Evolutionary conservation across 1,139 yeast genomes (phyloP).

Genomic region (Yamadazyma triangularis): DNA sequence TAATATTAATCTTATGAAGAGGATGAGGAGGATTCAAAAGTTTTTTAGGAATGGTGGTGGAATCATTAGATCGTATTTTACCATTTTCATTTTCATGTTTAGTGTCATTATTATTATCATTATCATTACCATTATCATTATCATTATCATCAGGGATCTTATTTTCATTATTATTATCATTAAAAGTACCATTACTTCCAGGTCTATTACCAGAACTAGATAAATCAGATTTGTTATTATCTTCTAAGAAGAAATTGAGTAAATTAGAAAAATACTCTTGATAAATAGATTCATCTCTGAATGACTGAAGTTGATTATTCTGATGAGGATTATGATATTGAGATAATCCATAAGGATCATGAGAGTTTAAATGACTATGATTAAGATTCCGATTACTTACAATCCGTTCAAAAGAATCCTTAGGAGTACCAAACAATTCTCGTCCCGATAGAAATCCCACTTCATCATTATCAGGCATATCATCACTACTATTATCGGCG

Average conservation of each 20-base stretch:
- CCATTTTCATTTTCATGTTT: conserved; percentile 6
- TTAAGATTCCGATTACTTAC: conserved; percentile 11
- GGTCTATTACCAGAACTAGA: background rate
- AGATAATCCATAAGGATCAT: conserved; percentile 21
- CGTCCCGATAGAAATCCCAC: conserved; percentile 38
- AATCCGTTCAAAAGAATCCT: conserved; percentile 35
- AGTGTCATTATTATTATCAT: conserved; percentile 3
- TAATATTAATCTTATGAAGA: conserved; percentile 50
- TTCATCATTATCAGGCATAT: conserved; percentile 12
- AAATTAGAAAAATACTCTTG: conserved; percentile 34
- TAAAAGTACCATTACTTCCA: background rate
- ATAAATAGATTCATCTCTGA: conserved; percentile 22
- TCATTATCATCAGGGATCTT: no score
- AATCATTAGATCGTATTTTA: conserved; percentile 8
- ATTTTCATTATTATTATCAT: conserved; percentile 5
- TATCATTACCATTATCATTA: background rate
- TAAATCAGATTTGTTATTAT: conserved; percentile 9
- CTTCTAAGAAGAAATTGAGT: conserved; percentile 37
- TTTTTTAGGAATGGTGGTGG: conserved; percentile 26
- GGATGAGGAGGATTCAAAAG: conserved; percentile 41
- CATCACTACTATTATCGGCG: conserved; percentile 21
- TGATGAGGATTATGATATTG: conserved; percentile 22
- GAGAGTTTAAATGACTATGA: conserved; percentile 1
- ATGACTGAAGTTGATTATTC: conserved; percentile 12
- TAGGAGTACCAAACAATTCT: conserved; percentile 43